Evolutionary conservation across 768 basidiomycete genomes (phyloP).

Genomic region (Plicaturopsis crispa): DNA sequence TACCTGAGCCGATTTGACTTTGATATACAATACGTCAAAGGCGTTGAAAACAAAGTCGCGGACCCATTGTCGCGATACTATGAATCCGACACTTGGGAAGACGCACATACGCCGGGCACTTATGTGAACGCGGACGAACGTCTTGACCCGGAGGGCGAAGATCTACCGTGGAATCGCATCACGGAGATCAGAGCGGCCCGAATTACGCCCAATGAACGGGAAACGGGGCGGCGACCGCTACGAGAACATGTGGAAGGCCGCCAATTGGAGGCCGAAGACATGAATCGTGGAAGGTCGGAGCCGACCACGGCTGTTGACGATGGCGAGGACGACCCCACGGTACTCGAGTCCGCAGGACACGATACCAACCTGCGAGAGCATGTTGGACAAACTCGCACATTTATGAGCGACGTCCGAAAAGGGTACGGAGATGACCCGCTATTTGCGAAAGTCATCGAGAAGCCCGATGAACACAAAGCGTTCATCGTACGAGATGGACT

Average conservation of each 20-base stretch:
- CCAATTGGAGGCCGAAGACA: conserved; percentile 2
- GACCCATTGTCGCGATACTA: conserved; percentile 3
- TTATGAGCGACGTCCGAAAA: neutral
- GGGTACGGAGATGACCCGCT: conserved; percentile 1
- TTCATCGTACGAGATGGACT: conserved; percentile 2
- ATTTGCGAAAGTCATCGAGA: conserved; percentile 6
- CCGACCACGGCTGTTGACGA: neutral
- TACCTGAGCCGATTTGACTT: conserved; percentile 6
- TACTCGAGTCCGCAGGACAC: neutral
- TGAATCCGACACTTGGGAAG: conserved; percentile 1
- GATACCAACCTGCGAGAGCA: neutral
- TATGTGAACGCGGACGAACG: conserved; percentile 13
- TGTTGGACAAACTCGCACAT: too few species aligned
- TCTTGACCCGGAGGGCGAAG: conserved; percentile 12
- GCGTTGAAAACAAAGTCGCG: neutral
- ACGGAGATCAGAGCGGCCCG: neutral
- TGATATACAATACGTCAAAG: conserved; percentile 5
- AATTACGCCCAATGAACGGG: neutral
- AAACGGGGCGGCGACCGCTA: too few species aligned
- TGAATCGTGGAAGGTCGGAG: neutral
- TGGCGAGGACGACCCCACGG: neutral
- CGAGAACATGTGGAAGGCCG: neutral
- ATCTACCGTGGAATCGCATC: too few species aligned
- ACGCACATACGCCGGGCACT: conserved; percentile 8
- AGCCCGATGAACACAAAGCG: conserved; percentile 2